A percentile compares a stretch with the other conserved stretches of the same genome.
phyloP scores from a whole-genome alignment of 192 early-diverging fungal species.

The Anaeromyces robustus region DNA sequence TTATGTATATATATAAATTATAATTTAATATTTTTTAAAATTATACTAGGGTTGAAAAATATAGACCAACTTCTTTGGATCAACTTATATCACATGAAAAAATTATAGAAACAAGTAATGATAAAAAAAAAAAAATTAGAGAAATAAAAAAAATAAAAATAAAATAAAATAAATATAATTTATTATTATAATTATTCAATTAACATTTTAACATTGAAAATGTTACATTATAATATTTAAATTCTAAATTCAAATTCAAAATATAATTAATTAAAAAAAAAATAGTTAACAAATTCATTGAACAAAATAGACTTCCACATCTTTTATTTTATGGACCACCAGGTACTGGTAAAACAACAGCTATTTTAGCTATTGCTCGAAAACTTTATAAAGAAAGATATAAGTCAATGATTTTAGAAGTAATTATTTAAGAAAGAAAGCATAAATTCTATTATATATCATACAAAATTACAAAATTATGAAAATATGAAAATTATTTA shows the following conservation, averaged over 20 bases:
- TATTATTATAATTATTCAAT: no score
- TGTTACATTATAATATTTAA: no score
- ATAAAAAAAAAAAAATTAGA: no score
- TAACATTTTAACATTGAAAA: no score
- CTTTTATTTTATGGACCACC: conserved; percentile 96
- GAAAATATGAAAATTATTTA: neutral
- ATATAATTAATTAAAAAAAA: conserved; percentile 39
- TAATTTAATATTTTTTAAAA: neutral
- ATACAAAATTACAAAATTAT: neutral
- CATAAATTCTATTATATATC: conserved; percentile 3
- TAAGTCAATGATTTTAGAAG: conserved; percentile 85
- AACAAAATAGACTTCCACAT: conserved; percentile 82
- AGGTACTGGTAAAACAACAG: conserved; percentile 93
- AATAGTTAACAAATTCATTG: conserved; percentile 75
- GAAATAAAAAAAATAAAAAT: no score
- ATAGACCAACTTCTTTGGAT: conserved; percentile 70
- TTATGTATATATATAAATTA: neutral
- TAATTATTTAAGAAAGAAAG: conserved; percentile 6
- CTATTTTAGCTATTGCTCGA: conserved; percentile 83
- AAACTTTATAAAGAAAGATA: conserved; percentile 69
- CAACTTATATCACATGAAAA: conserved; percentile 88
- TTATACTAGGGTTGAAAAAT: conserved; percentile 82
- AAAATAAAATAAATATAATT: no score
- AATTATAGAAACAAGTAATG: conserved; percentile 77
- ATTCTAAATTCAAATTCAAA: no score